Evolutionary conservation across 2,329 filamentous ascomycete species (phyloP).

Genomic region (Trichophyton mentagrophytes): DNA sequence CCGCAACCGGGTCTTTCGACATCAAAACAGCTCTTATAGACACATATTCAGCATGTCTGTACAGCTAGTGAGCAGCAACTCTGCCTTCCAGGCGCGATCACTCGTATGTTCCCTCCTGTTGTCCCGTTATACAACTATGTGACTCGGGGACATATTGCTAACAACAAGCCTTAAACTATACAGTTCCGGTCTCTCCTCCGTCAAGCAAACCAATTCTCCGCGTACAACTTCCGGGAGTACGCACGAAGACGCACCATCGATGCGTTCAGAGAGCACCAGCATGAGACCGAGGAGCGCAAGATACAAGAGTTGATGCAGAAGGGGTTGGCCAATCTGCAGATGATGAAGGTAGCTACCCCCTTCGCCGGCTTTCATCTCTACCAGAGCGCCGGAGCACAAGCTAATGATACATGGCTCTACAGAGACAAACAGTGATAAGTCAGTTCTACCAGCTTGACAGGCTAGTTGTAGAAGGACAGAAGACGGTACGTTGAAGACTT

Average conservation of each 20-base stretch:
- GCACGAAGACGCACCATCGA: constrained; percentile 81
- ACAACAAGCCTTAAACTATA: neutral
- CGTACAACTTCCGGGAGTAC: constrained; percentile 98
- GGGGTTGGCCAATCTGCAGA: constrained; percentile 72
- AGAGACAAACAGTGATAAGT: constrained; percentile 92
- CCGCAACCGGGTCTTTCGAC: neutral
- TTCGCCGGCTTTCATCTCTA: no score
- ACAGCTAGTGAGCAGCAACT: constrained; percentile 27
- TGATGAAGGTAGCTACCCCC: constrained; percentile 62
- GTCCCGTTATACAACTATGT: neutral
- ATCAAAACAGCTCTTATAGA: neutral
- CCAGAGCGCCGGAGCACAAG: neutral
- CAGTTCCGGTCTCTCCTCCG: constrained; percentile 88
- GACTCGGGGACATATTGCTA: neutral
- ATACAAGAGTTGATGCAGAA: constrained; percentile 84
- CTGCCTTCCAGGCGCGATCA: constrained; percentile 37
- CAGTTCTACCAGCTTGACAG: constrained; percentile 88
- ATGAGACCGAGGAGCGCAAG: constrained; percentile 57
- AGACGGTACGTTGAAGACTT: constrained; percentile 46
- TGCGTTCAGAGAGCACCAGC: constrained; percentile 70
- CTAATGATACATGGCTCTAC: constrained; percentile 13
- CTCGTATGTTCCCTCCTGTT: constrained; percentile 23
- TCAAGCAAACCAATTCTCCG: constrained; percentile 72
- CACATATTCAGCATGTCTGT: constrained; percentile 30
- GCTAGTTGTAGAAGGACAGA: constrained; percentile 81